A percentile compares a stretch with the other conserved stretches of the same genome.
These are phyloP conservation scores for Vitis riparia DNA, from an alignment of 164 flowering plant species.

Conservation along the genomic window DNA sequence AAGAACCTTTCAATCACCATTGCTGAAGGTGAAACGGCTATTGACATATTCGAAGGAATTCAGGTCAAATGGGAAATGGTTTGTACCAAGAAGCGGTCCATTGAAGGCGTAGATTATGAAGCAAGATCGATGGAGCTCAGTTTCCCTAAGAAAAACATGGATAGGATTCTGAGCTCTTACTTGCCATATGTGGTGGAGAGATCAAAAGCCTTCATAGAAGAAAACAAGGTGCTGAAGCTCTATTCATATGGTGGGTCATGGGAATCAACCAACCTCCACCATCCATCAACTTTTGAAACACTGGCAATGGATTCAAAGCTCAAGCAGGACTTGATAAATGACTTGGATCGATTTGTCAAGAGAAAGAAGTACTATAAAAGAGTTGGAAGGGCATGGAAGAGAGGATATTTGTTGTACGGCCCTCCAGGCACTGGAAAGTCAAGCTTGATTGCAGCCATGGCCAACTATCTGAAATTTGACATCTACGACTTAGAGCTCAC, in stretches of 20 bases:
- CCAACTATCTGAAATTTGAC: constrained; percentile 4
- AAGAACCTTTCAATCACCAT: too few species aligned
- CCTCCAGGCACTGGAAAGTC: background rate
- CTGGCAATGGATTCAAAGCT: constrained; percentile 23
- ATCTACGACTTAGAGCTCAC: constrained; percentile 6
- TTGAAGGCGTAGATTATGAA: background rate
- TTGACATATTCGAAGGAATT: too few species aligned
- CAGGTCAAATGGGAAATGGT: too few species aligned
- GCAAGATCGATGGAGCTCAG: constrained; percentile 6
- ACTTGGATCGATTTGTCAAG: constrained; percentile 17
- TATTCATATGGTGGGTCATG: background rate
- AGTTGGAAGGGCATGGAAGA: constrained; percentile 8
- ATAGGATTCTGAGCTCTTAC: constrained; percentile 9
- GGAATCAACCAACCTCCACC: constrained; percentile 10
- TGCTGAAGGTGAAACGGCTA: too few species aligned
- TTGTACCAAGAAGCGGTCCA: too few species aligned
- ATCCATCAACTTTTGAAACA: constrained; percentile 20
- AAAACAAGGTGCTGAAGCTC: background rate
- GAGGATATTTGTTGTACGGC: background rate
- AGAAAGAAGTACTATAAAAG: constrained; percentile 1
- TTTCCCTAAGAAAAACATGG: constrained; percentile 12
- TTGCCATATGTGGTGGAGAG: constrained; percentile 9
- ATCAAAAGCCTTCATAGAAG: constrained; percentile 10
- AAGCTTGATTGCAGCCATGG: constrained; percentile 9
- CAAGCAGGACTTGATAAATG: constrained; percentile 15